These are phyloP conservation scores for Fomitopsis schrenkii DNA, from an alignment of 1,284 basidiomycete species.

Conservation along the genomic window DNA sequence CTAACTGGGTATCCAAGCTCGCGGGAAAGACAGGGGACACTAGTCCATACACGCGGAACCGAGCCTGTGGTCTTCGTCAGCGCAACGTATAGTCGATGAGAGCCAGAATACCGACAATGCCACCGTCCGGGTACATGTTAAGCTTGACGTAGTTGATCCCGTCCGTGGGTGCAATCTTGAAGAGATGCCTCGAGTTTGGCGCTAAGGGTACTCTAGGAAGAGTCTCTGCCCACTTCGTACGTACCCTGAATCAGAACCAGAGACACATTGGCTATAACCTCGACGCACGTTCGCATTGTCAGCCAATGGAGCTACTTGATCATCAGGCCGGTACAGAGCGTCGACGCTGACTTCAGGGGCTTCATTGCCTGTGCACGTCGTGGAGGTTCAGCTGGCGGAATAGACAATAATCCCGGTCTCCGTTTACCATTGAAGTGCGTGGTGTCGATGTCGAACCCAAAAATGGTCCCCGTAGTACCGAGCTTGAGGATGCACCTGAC, in stretches of 20 bases:
- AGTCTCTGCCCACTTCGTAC: constrained; percentile 73
- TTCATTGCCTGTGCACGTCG: constrained; percentile 72
- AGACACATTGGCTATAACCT: background rate
- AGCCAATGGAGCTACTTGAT: constrained; percentile 36
- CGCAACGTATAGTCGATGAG: background rate
- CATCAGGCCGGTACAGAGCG: constrained; percentile 47
- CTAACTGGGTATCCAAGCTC: constrained; percentile 51
- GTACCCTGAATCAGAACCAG: background rate
- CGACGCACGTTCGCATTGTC: constrained; percentile 51
- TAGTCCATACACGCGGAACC: constrained; percentile 87
- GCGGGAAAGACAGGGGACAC: constrained; percentile 62
- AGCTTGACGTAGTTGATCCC: constrained; percentile 83
- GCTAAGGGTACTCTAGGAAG: constrained; percentile 74
- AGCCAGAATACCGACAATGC: constrained; percentile 61
- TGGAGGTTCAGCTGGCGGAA: background rate
- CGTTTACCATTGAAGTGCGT: constrained; percentile 81
- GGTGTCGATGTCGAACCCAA: constrained; percentile 95
- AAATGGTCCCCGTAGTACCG: constrained; percentile 73
- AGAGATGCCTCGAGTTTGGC: constrained; percentile 84
- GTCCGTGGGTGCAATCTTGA: constrained; percentile 58
- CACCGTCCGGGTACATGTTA: constrained; percentile 96
- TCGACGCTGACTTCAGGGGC: constrained; percentile 79
- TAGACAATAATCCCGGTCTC: background rate
- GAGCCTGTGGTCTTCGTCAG: constrained; percentile 48
- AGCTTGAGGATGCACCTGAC: constrained; percentile 87